Conservation (phyloP, 495 filamentous ascomycete genomes). For the Penicillium ucsense region DNA sequence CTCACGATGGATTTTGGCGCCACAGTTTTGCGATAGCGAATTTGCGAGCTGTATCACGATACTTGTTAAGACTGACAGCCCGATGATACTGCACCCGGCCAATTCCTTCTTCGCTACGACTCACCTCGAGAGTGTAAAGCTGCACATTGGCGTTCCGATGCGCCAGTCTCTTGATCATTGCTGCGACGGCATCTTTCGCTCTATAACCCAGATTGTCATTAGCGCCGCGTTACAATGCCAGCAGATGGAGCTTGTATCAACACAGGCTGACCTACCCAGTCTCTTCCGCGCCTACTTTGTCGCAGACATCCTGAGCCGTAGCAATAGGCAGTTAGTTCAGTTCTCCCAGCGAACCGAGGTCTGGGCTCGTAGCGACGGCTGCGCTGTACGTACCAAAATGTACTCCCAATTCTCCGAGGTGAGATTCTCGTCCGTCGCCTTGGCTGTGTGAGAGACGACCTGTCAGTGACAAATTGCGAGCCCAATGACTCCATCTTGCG, state of each 20-base stretch:
- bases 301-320: constrained; percentile 71
- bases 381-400: constrained; percentile 58
- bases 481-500: neutral
- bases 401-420: constrained; percentile 98
- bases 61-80: constrained; percentile 1
- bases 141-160: constrained; percentile 99
- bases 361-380: neutral
- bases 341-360: too few species aligned
- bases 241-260: too few species aligned
- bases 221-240: neutral
- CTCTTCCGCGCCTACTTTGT: constrained; percentile 64
- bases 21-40: constrained; percentile 91
- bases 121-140: constrained; percentile 89
- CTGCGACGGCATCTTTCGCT: constrained; percentile 84
- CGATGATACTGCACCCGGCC: too few species aligned
- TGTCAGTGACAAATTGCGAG: constrained; percentile 13
- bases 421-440: constrained; percentile 97
- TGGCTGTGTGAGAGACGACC: constrained; percentile 47
- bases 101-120: constrained; percentile 2
- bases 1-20: constrained; percentile 82
- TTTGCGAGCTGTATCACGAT: constrained; percentile 57
- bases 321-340: constrained; percentile 9
- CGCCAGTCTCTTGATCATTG: constrained; percentile 90
- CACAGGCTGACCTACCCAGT: constrained; percentile 41
- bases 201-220: constrained; percentile 26